Base-by-base conservation (phyloP, 2,329 filamentous ascomycete genomes). In the Exophiala viscosa region DNA sequence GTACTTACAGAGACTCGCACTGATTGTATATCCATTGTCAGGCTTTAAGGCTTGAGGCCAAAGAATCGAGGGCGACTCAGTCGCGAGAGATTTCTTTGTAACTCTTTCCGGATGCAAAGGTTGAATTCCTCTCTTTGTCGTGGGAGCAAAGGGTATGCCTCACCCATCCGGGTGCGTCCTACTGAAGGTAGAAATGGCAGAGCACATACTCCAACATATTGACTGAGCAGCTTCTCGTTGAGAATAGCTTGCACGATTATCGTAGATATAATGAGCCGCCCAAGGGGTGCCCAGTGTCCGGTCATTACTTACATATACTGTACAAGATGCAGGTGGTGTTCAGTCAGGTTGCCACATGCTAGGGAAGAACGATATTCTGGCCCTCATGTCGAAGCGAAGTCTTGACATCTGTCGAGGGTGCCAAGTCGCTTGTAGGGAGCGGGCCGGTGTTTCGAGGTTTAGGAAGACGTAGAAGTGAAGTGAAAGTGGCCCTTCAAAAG, bases 81-180 rank as follows among this genome's bases (percentile, higher is more conserved):
- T 32, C n/a, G 34, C 15, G 34, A 50, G 10, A 50, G 38, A 10
- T 38, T 31, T 41, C 42, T 52, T 46, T 52, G 43, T 52, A 36
- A 6, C 18, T 41, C 35, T 47, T 46, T 52, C 49, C 36, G 49
- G 49, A 43, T 13, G 38, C 38, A 18, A 14, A 28, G 15, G 35
- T n/a, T 28, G 6, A 17, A 17, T 14, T n/a, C 20, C 28, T 36
- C 20, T 41, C 43, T 33, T 32, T 34, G 34, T 36, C 8, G 17
- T 28, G 23, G 38, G 11, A 20, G 20, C 7, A 3, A 44, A 15
- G n/a, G 28, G 3, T 15, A 11, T 9, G 7, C 20, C 10, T 13
- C 9, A 28, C 3, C n/a, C 41, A 10, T 20, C 10, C 13, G 28
- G 20, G 41, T 15, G 11, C 36, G 33, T 17, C 14, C 32, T n/a